Conservation (phyloP, 2,329 filamentous ascomycete species). For the Arthroderma uncinatum region DNA sequence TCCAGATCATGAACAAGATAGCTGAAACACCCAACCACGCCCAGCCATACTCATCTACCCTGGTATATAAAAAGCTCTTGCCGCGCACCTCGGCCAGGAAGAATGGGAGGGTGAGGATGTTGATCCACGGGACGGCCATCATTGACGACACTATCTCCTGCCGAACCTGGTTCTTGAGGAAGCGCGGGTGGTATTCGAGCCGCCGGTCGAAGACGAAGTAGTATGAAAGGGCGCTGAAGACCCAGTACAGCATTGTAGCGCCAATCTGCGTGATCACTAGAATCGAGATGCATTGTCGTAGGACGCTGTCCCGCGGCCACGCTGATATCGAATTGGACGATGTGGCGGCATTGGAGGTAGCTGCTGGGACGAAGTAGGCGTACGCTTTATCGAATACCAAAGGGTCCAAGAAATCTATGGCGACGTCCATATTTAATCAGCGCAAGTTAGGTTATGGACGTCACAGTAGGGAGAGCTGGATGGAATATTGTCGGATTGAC, state of each 20-base stretch:
- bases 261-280: conserved; percentile 65
- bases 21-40: conserved; percentile 66
- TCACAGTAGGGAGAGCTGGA: too few relatives aligned
- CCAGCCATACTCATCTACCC: conserved; percentile 52
- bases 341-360: conserved; percentile 50
- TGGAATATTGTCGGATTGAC: not conserved
- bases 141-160: conserved; percentile 66
- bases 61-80: conserved; percentile 63
- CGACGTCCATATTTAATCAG: conserved; percentile 57
- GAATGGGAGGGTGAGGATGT: conserved; percentile 60
- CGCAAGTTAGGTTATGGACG: not conserved
- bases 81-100: conserved; percentile 67
- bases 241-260: conserved; percentile 50
- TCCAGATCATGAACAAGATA: conserved; percentile 65
- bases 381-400: conserved; percentile 62
- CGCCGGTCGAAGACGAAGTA: conserved; percentile 71
- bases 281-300: conserved; percentile 55
- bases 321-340: conserved; percentile 39
- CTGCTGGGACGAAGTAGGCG: conserved; percentile 50
- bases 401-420: conserved; percentile 64
- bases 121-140: conserved; percentile 60
- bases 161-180: conserved; percentile 71
- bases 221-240: conserved; percentile 65
- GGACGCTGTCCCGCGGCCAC: conserved; percentile 58
- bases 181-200: conserved; percentile 67